Base-by-base conservation (phyloP, 257 asterid genomes). In the Salvia hispanica region DNA sequence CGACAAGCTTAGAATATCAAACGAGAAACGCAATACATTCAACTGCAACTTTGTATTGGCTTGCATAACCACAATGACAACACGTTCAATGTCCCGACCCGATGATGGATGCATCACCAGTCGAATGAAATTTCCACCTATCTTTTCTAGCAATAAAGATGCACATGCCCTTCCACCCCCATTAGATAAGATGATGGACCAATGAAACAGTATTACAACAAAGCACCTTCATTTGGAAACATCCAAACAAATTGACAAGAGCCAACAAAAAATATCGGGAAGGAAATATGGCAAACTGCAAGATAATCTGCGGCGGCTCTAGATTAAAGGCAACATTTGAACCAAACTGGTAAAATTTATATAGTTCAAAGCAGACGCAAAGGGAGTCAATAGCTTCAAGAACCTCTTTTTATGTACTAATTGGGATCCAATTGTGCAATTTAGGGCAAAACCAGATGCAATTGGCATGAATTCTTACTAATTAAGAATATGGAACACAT, bases 1-100 rank as follows among this genome's bases (percentile, higher is more conserved):
- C 43, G 18, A 46, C 57, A 46, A 58, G 61, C 39, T 21, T 43
- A 64, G 9, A 34, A 36, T 39, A 13, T 18, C 43, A 34, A 45
- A 55, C 33, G 59, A 45, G 43, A 42, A 40, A 44, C 4, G 34
- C 3, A 42, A 51, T 34, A 52, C 31, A 25, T 11, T 21, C 44
- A 18, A 50, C 67, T 15, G 18, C 66, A 58, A 43, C 16, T 25
- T 52, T 66, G 9, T 34, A 50, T 0, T 47, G 53, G 67, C 40
- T 18, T 3, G 66, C 18, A 63, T 14, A n/a, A 57, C 42, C 58
- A 50, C 56, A 71, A 50, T 64, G 69, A 50, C 13, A 58, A 28
- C 2, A 31, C 15, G 31, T 21, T 31, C 64, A 58, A 25, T n/a
- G 39, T 25, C 31, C 43, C 14, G 59, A 9, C 13, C 31, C 54